Percentiles rank a stretch among this genome's conserved stretches.
Evolutionary conservation across 1,284 basidiomycete species (phyloP).

Genomic region (Ceratobasidium sp.): DNA sequence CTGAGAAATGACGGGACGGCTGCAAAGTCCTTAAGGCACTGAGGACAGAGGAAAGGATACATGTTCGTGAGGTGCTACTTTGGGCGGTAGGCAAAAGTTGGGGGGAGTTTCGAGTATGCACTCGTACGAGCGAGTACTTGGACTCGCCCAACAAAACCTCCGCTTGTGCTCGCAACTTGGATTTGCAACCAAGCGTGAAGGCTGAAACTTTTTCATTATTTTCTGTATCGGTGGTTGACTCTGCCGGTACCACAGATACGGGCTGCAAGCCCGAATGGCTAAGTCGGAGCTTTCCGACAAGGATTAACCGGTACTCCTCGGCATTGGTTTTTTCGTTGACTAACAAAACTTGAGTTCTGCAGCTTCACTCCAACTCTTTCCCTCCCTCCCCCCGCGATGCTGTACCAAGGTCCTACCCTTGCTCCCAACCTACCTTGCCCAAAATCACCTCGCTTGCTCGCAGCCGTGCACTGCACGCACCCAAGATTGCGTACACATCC

Average conservation of each 20-base stretch:
- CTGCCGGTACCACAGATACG: neutral
- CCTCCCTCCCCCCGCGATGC: constrained; percentile 3
- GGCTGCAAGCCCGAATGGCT: neutral
- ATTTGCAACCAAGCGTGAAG: neutral
- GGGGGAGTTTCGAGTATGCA: constrained; percentile 1
- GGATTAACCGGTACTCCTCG: constrained; percentile 1
- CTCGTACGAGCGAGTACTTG: neutral
- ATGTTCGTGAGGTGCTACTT: neutral
- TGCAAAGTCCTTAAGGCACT: neutral
- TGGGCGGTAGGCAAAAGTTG: neutral
- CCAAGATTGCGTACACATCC: neutral
- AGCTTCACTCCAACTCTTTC: neutral
- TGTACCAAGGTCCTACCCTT: neutral
- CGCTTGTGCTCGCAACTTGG: neutral
- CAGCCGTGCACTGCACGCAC: neutral
- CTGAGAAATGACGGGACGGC: neutral
- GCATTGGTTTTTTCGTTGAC: neutral
- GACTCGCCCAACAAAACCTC: neutral
- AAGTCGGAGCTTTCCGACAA: neutral
- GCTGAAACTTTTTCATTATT: neutral
- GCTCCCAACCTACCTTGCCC: neutral
- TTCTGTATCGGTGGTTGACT: neutral
- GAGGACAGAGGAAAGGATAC: neutral
- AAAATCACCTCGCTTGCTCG: neutral
- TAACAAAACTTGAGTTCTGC: neutral